Conservation (phyloP, 192 early-diverging fungal genomes). For the Funneliformis geosporum region DNA sequence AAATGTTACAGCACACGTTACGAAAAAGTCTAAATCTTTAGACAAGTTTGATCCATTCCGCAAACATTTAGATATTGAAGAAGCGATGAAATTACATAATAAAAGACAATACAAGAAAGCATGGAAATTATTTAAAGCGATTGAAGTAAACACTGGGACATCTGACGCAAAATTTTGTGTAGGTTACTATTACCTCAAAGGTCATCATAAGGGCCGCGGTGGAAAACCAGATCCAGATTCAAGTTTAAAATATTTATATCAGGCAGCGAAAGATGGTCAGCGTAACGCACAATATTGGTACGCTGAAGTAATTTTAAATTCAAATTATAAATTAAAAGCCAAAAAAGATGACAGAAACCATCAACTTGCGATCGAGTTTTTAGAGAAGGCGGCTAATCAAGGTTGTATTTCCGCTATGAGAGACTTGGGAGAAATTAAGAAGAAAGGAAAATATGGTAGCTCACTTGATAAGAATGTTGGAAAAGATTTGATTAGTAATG, state of each 20-base stretch:
- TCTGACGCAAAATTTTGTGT: too few relatives aligned
- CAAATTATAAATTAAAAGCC: too few relatives aligned
- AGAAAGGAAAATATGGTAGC: too few relatives aligned
- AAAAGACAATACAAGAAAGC: background rate
- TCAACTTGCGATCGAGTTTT: too few relatives aligned
- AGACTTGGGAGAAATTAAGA: too few relatives aligned
- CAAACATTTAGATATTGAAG: background rate
- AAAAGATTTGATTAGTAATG: too few relatives aligned
- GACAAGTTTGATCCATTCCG: background rate
- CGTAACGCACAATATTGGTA: background rate
- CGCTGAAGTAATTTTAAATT: background rate
- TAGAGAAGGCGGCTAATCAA: too few relatives aligned
- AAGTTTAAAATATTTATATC: background rate
- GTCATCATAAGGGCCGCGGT: background rate
- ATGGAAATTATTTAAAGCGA: background rate
- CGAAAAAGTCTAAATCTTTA: background rate
- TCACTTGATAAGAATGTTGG: too few relatives aligned
- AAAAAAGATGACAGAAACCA: too few relatives aligned
- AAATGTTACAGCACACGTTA: background rate
- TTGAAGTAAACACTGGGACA: background rate
- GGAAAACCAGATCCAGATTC: background rate
- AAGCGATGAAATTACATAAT: background rate
- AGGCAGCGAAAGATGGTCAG: background rate
- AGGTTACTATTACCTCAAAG: constrained; percentile 4
- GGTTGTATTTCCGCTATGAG: too few relatives aligned